These are phyloP conservation scores for Termitomyces sp. DNA, from an alignment of 768 basidiomycete species.

Conservation along the genomic window DNA sequence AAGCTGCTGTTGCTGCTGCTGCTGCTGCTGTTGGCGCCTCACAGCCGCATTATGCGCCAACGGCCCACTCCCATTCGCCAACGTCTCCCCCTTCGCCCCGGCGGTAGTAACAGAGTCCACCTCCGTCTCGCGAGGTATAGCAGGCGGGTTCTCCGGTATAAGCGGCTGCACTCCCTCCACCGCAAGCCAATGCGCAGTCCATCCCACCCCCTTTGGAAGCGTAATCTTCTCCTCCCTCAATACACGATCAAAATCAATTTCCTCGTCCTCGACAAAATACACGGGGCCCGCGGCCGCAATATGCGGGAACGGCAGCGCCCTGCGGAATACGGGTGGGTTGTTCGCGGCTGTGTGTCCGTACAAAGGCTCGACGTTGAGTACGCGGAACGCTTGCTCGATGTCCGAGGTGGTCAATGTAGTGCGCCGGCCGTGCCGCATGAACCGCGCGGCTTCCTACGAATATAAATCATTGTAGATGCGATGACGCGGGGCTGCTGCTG, in stretches of 20 bases:
- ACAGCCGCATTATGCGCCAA: conserved; percentile 17
- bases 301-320: conserved; percentile 49
- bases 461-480: conserved; percentile 4
- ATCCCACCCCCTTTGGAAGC: conserved; percentile 74
- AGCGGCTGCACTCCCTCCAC: conserved; percentile 87
- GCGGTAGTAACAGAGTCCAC: conserved; percentile 15
- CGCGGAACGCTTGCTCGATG: conserved; percentile 90
- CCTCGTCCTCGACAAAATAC: conserved; percentile 94
- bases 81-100: conserved; percentile 21
- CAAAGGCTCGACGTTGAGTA: conserved; percentile 93
- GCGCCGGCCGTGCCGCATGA: conserved; percentile 91
- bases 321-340: conserved; percentile 57
- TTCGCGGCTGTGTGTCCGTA: conserved; percentile 77
- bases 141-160: conserved; percentile 18
- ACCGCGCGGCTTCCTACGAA: conserved; percentile 96
- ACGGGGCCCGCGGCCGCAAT: conserved; percentile 58
- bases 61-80: conserved; percentile 13
- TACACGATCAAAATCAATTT: conserved; percentile 93
- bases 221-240: conserved; percentile 81
- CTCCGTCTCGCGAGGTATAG: conserved; percentile 19
- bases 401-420: conserved; percentile 88
- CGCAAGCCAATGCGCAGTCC: conserved; percentile 97
- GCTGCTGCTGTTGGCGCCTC: conserved; percentile 37
- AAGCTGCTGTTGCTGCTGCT: conserved; percentile 62
- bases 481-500: conserved; percentile 9